Base-by-base conservation (phyloP, 2,329 filamentous ascomycete species). In the Cladosporium sp. region DNA sequence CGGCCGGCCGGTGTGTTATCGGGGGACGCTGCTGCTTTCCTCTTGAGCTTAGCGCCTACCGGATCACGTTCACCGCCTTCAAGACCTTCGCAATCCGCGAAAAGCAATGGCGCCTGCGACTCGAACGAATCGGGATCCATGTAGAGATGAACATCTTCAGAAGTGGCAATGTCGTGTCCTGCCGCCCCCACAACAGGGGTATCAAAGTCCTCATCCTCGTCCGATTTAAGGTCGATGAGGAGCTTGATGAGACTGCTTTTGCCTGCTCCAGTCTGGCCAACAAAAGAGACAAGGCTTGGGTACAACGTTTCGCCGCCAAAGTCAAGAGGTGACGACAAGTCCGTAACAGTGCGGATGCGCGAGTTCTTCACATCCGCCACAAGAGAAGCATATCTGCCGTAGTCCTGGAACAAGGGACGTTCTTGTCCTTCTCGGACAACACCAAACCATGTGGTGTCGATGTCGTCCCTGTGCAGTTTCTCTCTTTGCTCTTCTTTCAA, bases 21-120 rank as follows among this genome's bases (percentile, higher is more conserved):
- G 33, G 38, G 43, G 11, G 43, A 38, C 9, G 43, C 38, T 2
- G 22, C 43, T 20, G 38, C 5, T 19, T 49, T 49, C 29, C 36
- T 32, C 16, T 41, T 40, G 3, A 36, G 38, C 13, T 32, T 40
- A 49, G 63, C 60, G 11, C 62, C 62, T n/a, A 65, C 55, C 16
- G 71, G 71, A 9, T 61, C 59, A 16, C 62, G 63, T 54, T 77
- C 75, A 8, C 76, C 76, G 27, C 75, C 76, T 16, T 73, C 68
- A 7, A 78, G 67, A 0, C 76, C 76, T 63, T 79, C 76, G 52
- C 75, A 78, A 53, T 79, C 76, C 18, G 76, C 74, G 40, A 69
- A 71, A 2, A 78, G 63, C 18, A 77, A 59, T 0, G 74, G 75
- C 8, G 58, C 53, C 1, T 58, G 59, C 1, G 58, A 59, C 7